These are phyloP conservation scores for Kodamaea alishanica DNA, from an alignment of 1,139 yeast genomes.

Conservation along the genomic window DNA sequence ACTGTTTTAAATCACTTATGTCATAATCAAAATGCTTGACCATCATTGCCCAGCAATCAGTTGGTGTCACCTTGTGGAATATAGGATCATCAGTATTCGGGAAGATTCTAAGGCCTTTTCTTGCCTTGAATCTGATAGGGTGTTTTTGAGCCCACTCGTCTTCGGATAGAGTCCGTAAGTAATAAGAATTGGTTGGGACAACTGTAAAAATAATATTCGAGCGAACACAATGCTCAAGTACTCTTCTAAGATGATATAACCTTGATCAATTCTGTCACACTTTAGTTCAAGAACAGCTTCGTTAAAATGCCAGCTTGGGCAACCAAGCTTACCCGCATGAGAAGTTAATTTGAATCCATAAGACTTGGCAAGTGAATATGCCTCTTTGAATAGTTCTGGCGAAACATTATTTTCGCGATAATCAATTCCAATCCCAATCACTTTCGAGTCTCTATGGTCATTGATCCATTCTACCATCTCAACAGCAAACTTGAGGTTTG, in stretches of 20 bases:
- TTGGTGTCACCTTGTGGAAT: constrained; percentile 21
- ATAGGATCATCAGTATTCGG: constrained; percentile 26
- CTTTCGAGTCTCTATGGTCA: constrained; percentile 13
- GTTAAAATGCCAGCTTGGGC: constrained; percentile 19
- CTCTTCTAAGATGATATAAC: constrained; percentile 22
- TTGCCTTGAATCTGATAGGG: constrained; percentile 21
- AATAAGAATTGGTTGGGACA: constrained; percentile 24
- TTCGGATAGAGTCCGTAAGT: constrained; percentile 17
- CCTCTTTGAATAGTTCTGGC: constrained; percentile 18
- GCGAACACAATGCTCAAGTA: constrained; percentile 16
- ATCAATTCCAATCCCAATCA: constrained; percentile 24
- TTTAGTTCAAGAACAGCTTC: constrained; percentile 15
- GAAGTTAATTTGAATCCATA: constrained; percentile 20
- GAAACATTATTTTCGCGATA: constrained; percentile 22
- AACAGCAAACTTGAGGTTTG: constrained; percentile 16
- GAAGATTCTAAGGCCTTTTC: constrained; percentile 18
- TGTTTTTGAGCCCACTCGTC: constrained; percentile 22
- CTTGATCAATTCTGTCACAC: constrained; percentile 22
- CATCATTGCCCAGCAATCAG: constrained; percentile 24
- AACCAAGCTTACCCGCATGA: constrained; percentile 23
- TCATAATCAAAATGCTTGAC: constrained; percentile 19
- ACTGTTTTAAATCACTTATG: constrained; percentile 12
- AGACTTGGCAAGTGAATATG: constrained; percentile 17
- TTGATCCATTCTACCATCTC: constrained; percentile 14
- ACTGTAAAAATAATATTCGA: constrained; percentile 18